phyloP scores from a whole-genome alignment of 495 filamentous ascomycete species.

The Penicillium robsamsonii region DNA sequence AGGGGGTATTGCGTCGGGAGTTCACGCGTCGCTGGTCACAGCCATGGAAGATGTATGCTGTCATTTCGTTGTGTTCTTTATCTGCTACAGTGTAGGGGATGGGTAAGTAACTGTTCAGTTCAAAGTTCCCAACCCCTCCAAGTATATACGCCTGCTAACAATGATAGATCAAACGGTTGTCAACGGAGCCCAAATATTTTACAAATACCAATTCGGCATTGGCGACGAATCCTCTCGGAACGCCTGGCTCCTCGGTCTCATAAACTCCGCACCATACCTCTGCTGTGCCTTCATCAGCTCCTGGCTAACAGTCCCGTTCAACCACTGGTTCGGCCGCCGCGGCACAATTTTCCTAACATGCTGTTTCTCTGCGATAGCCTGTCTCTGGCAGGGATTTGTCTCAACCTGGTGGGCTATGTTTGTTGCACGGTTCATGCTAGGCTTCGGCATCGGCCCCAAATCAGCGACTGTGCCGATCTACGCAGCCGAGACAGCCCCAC shows the following conservation, averaged over 20 bases:
- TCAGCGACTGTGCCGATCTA: slow-evolving; percentile 78
- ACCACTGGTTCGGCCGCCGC: slow-evolving; percentile 74
- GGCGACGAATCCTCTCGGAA: slow-evolving; percentile 36
- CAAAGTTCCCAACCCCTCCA: neutral
- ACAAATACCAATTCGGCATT: slow-evolving; percentile 67
- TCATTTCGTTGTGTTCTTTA: slow-evolving; percentile 61
- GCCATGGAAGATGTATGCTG: slow-evolving; percentile 65
- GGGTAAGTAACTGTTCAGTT: slow-evolving; percentile 41
- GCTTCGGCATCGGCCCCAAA: slow-evolving; percentile 79
- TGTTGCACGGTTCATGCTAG: slow-evolving; percentile 66
- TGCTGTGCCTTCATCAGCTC: slow-evolving; percentile 75
- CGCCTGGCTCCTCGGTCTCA: slow-evolving; percentile 67
- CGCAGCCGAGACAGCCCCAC: slow-evolving; percentile 72
- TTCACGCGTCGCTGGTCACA: slow-evolving; percentile 70
- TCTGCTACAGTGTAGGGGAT: slow-evolving; percentile 69
- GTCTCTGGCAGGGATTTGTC: slow-evolving; percentile 74
- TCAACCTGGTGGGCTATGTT: slow-evolving; percentile 76
- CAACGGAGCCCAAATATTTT: slow-evolving; percentile 77
- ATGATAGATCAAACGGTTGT: slow-evolving; percentile 69
- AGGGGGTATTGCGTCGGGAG: slow-evolving; percentile 58
- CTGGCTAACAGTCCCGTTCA: slow-evolving; percentile 81
- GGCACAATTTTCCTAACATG: slow-evolving; percentile 82
- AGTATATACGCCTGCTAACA: neutral
- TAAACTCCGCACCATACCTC: slow-evolving; percentile 63
- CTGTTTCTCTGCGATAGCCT: slow-evolving; percentile 62